Evolutionary conservation across 108 stramenopile species (phyloP).

Genomic region (Stephanodiscus minutulus): DNA sequence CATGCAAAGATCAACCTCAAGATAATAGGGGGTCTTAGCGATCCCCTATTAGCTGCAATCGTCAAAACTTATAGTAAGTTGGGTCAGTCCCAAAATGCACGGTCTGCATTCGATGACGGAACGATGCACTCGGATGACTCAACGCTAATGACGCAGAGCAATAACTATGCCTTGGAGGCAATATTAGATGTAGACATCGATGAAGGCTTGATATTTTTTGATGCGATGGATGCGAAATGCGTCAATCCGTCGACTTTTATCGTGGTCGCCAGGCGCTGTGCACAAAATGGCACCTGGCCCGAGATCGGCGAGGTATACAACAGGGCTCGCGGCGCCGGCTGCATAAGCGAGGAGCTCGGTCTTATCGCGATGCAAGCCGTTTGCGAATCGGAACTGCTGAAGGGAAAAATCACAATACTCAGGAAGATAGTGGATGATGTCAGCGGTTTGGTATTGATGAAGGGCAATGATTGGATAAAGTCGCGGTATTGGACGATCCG

Average conservation of each 20-base stretch:
- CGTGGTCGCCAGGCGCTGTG: constrained; percentile 38
- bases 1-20: constrained; percentile 17
- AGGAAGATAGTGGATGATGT: constrained; percentile 64
- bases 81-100: constrained; percentile 29
- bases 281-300: constrained; percentile 38
- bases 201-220: constrained; percentile 31
- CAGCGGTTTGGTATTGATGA: constrained; percentile 46
- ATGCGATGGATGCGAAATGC: constrained; percentile 11
- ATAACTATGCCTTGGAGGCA: constrained; percentile 20
- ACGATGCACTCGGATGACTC: not conserved
- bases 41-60: constrained; percentile 35
- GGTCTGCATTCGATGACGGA: constrained; percentile 12
- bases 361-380: constrained; percentile 70
- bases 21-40: constrained; percentile 3
- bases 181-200: constrained; percentile 20
- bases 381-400: constrained; percentile 29
- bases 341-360: constrained; percentile 63
- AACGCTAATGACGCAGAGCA: constrained; percentile 29
- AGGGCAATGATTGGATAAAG: constrained; percentile 51
- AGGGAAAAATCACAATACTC: constrained; percentile 58
- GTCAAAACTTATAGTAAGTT: constrained; percentile 24
- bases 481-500: constrained; percentile 72
- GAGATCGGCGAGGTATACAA: constrained; percentile 58
- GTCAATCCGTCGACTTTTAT: constrained; percentile 45
- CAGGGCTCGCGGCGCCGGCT: constrained; percentile 48